Evolutionary conservation across 176 grass and related monocot species (phyloP).

Genomic region (Carex scoparia): DNA sequence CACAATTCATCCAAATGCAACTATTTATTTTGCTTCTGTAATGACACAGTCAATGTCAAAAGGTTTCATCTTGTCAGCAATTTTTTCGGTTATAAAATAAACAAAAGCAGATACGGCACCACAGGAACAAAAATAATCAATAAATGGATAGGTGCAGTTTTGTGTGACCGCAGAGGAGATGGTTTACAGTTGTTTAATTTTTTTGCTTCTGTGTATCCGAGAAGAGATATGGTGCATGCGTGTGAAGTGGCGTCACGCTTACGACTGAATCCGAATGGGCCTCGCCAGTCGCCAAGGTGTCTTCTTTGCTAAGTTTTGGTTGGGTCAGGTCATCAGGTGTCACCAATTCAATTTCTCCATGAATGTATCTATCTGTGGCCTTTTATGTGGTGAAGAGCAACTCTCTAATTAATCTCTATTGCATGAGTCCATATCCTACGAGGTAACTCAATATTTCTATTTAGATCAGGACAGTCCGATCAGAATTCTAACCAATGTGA

Average conservation of each 20-base stretch:
- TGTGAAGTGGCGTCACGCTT: conserved; percentile 47
- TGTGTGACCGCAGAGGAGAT: neutral
- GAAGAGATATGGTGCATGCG: conserved; percentile 15
- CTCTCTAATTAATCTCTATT: too few species aligned
- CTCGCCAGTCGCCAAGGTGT: neutral
- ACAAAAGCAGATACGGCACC: neutral
- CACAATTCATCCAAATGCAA: neutral
- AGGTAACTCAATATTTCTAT: too few species aligned
- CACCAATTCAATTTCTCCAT: neutral
- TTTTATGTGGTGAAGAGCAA: neutral
- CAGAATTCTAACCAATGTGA: too few species aligned
- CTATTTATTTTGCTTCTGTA: neutral
- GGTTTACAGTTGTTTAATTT: conserved; percentile 24
- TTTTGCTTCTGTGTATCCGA: neutral
- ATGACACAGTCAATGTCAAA: neutral
- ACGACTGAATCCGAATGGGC: conserved; percentile 16
- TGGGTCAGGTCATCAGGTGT: neutral
- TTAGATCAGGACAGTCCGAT: too few species aligned
- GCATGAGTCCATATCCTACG: too few species aligned
- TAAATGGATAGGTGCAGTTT: neutral
- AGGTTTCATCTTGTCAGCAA: neutral
- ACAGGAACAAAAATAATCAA: neutral
- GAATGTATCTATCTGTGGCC: neutral
- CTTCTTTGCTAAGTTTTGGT: conserved; percentile 31
- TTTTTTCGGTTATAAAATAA: neutral